Base-by-base conservation (phyloP, 129 eudicot genomes). In the Daucus carota region DNA sequence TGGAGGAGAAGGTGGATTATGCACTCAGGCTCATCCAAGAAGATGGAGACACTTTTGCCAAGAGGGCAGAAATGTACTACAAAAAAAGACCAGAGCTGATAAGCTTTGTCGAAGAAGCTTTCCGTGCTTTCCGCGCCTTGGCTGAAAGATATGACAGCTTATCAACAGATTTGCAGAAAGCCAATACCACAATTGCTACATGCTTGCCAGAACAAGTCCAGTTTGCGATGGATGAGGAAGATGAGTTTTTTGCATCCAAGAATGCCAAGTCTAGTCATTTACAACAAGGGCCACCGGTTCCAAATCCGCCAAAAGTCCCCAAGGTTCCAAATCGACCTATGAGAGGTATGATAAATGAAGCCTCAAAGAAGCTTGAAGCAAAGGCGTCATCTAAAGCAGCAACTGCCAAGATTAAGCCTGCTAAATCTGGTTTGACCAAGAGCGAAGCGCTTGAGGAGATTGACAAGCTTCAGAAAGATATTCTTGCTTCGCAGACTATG, bases 41-140 rank as follows among this genome's bases (percentile, higher is more conserved):
- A 28, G 98, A 93, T 78, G 98, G 98, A 34, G 98, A 93, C 52
- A 87, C 97, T 11, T 93, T 93, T 50, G 97, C 97, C 15, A 87
- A 84, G 84, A 85, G 97, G 81, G 98, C 98, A 29, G 98, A 93
- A 73, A 93, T 93, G 98, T 93, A 93, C 87, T 93, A 93, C 81
- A 87, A 83, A 76, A 86, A 86, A 40, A 75, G 98, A 75, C 98
- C 98, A 10, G 98, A 90, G 57, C 78, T 93, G 40, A 88, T 93
- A 73, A 76, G 18, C 88, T 85, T 88, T 52, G 87, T 90, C 0
- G 97, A 93, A 70, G 98, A 93, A 76, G 82, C 89, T 15, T 87
- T 77, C 72, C 85, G 89, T 8, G 91, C 88, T 67, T 93, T 84
- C 72, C 79, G 89, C 60, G 87, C 97, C 29, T 80, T 93, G 33